Conservation (phyloP, 768 basidiomycete genomes). For the Hebeloma cylindrosporum region DNA sequence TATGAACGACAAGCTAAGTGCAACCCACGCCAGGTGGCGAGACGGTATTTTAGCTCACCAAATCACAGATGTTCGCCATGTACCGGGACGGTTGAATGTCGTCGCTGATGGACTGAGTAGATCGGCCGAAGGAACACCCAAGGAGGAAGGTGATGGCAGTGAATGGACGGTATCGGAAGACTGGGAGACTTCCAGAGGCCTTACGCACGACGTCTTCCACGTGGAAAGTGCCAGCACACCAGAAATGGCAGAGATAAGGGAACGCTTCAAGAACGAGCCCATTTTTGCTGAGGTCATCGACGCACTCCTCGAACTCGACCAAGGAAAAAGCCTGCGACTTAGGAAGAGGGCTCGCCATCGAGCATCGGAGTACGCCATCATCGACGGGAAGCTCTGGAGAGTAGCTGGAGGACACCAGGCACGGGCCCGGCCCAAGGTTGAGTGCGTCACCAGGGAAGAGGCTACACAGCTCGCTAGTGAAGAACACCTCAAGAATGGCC, state of each 20-base stretch:
- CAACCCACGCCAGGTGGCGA: slow-evolving; percentile 34
- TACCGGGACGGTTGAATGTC: slow-evolving; percentile 13
- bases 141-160: slow-evolving; percentile 24
- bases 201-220: slow-evolving; percentile 20
- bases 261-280: slow-evolving; percentile 22
- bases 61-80: slow-evolving; percentile 24
- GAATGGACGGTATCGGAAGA: slow-evolving; percentile 32
- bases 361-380: slow-evolving; percentile 25
- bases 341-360: slow-evolving; percentile 22
- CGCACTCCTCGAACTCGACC: slow-evolving; percentile 22
- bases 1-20: slow-evolving; percentile 19
- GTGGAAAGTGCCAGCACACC: not conserved
- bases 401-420: slow-evolving; percentile 16
- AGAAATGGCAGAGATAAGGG: slow-evolving; percentile 1
- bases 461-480: slow-evolving; percentile 20
- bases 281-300: slow-evolving; percentile 26
- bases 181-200: slow-evolving; percentile 20
- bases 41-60: slow-evolving; percentile 31
- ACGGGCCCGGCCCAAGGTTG: slow-evolving; percentile 19
- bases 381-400: slow-evolving; percentile 28
- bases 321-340: slow-evolving; percentile 12
- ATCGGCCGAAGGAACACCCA: slow-evolving; percentile 16
- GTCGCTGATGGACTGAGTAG: slow-evolving; percentile 33
- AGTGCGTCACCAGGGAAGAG: slow-evolving; percentile 30
- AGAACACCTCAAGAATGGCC: slow-evolving; percentile 26